A percentile compares a stretch with the other conserved stretches of the same genome.
These are phyloP conservation scores for Pseudonitzschia multiseries DNA, from an alignment of 108 stramenopile species.

Conservation along the genomic window DNA sequence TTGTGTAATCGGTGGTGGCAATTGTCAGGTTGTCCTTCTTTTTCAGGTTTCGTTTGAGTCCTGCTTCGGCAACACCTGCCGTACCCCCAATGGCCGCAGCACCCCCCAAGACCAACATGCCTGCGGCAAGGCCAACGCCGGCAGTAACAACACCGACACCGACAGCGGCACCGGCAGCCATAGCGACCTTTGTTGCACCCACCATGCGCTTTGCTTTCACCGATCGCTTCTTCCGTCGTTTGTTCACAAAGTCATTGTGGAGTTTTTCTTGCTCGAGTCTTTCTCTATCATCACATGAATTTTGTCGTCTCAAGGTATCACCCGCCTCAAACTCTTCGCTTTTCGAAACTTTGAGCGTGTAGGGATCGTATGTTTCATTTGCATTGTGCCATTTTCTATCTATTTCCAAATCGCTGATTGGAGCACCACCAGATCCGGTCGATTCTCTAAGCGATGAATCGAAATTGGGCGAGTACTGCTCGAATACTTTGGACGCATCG, in stretches of 20 bases:
- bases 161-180: conserved; percentile 68
- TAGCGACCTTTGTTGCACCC: conserved; percentile 70
- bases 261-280: conserved; percentile 35
- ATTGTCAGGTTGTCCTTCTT: conserved; percentile 51
- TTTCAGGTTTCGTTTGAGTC: conserved; percentile 47
- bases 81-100: conserved; percentile 79
- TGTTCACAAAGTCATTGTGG: conserved; percentile 27
- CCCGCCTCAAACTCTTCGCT: neutral
- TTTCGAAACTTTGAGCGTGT: neutral
- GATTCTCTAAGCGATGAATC: no score
- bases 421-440: no score
- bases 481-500: no score
- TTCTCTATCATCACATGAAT: neutral
- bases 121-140: conserved; percentile 76
- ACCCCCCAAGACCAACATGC: conserved; percentile 70
- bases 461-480: no score
- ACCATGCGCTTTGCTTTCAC: conserved; percentile 47
- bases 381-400: neutral
- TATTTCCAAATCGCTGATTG: neutral
- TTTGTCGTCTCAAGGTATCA: neutral
- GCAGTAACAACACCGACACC: conserved; percentile 78
- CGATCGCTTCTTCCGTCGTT: conserved; percentile 40
- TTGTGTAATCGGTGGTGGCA: conserved; percentile 54
- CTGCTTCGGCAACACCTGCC: conserved; percentile 64
- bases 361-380: neutral